Evolutionary conservation across 805 yeast species (phyloP).

Genomic region (Suhomyces emberorum): DNA sequence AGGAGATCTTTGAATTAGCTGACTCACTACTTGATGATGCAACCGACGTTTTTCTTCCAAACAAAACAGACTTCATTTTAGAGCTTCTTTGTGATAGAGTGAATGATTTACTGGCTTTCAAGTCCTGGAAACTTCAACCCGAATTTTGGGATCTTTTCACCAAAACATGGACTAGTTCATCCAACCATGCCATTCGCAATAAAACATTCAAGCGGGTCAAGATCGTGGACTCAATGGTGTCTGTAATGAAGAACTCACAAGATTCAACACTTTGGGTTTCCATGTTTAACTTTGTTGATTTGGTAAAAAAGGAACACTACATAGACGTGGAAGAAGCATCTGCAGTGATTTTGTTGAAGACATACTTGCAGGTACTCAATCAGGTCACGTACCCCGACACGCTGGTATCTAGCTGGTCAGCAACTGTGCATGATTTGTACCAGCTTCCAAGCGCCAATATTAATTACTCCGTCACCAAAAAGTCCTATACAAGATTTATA

Average conservation of each 20-base stretch:
- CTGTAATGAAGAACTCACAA: slow-evolving; percentile 9
- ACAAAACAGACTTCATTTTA: slow-evolving; percentile 50
- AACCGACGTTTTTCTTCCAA: slow-evolving; percentile 49
- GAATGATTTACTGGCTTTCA: slow-evolving; percentile 45
- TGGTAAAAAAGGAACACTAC: slow-evolving; percentile 23
- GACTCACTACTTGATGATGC: slow-evolving; percentile 29
- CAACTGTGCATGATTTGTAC: slow-evolving; percentile 19
- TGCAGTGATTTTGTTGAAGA: slow-evolving; percentile 24
- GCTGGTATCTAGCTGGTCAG: slow-evolving; percentile 20
- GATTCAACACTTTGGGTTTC: slow-evolving; percentile 11
- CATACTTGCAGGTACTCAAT: slow-evolving; percentile 10
- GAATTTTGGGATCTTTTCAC: slow-evolving; percentile 52
- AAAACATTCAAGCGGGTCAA: slow-evolving; percentile 37
- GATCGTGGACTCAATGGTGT: slow-evolving; percentile 14
- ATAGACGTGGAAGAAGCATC: slow-evolving; percentile 31
- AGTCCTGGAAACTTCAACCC: slow-evolving; percentile 40
- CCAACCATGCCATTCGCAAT: slow-evolving; percentile 24
- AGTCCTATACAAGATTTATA: slow-evolving; percentile 25
- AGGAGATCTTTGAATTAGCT: slow-evolving; percentile 38
- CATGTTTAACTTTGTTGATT: slow-evolving; percentile 16
- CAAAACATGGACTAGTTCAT: slow-evolving; percentile 30
- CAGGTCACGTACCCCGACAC: background rate
- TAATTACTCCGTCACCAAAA: slow-evolving; percentile 27
- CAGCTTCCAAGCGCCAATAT: slow-evolving; percentile 20
- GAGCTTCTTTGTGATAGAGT: slow-evolving; percentile 61